Evolutionary conservation across 1,284 basidiomycete genomes (phyloP).

Genomic region (Pterula multifida): DNA sequence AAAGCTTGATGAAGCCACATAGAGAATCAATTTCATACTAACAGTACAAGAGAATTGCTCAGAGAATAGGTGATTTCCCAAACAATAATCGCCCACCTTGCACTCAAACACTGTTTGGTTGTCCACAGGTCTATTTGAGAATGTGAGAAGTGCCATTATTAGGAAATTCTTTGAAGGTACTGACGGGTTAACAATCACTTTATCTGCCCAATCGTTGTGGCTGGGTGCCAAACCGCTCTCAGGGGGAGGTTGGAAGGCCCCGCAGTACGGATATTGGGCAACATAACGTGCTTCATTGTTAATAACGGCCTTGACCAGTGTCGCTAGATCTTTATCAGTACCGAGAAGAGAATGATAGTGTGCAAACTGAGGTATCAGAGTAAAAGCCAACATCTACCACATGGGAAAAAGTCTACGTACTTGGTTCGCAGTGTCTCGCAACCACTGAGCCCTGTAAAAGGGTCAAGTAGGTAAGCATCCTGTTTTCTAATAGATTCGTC

Average conservation of each 20-base stretch:
- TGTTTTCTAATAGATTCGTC: no score
- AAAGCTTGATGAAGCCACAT: constrained; percentile 67
- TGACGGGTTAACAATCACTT: constrained; percentile 60
- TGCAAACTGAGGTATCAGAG: constrained; percentile 34
- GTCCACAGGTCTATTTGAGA: constrained; percentile 40
- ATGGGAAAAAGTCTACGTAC: constrained; percentile 18
- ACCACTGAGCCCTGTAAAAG: constrained; percentile 46
- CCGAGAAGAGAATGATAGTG: constrained; percentile 51
- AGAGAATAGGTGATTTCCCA: neutral
- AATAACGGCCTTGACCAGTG: constrained; percentile 60
- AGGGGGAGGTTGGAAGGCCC: constrained; percentile 35
- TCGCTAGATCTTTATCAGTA: constrained; percentile 43
- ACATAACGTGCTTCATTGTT: constrained; percentile 71
- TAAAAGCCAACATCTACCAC: neutral
- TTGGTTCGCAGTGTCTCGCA: constrained; percentile 69
- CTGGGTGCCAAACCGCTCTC: constrained; percentile 53
- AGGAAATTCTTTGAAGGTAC: constrained; percentile 13
- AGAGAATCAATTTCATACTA: constrained; percentile 70
- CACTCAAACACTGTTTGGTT: constrained; percentile 66
- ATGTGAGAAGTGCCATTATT: neutral
- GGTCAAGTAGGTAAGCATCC: constrained; percentile 1
- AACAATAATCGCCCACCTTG: constrained; percentile 33
- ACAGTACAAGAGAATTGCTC: constrained; percentile 2
- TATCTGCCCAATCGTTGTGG: constrained; percentile 54
- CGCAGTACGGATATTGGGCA: constrained; percentile 60